Base-by-base conservation (phyloP, 179 eudicot species). In the Spinacia oleracea region DNA sequence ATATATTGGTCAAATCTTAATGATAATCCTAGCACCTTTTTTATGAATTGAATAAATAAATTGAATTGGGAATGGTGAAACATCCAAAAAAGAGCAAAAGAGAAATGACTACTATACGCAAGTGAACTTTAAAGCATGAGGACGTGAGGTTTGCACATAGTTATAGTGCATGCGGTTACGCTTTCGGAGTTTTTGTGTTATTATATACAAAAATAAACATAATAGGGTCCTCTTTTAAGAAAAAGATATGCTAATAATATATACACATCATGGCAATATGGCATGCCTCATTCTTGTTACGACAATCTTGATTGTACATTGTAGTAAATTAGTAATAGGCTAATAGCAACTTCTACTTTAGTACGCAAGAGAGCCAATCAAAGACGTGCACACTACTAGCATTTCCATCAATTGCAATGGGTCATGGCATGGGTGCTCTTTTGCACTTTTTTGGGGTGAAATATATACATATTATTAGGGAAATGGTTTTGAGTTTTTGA, bases 191-290 rank as follows among this genome's bases (percentile, higher is more conserved):
- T 9, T 1, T 23, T 29, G 11, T 42, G 9, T 43, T n/a, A 70
- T 23, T 5, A 11, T 21, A 42, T 18, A 34, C 34, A 55, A 55
- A 55, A 6, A 68, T 63, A n/a, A n/a, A n/a, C n/a, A n/a, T n/a
- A n/a, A n/a, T n/a, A n/a, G n/a, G n/a, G n/a, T n/a, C n/a, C 1
- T 32, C 40, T 63, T 23, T 12, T 4, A 20, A 58, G 18, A 63
- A 63, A 63, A 31, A 29, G 42, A 15, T 27, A 58, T 23, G 16
- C 7, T 12, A 63, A 2, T 63, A 42, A 10, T 55, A 73, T 18
- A n/a, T 67, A 11, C n/a, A 38, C 66, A 77, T 67, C 79, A 67
- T 77, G 79, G 63, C 80, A 35, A 51, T 51, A 16, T 16, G 58
- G 62, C 62, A 58, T 78, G 59, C 69, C 32, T 70, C 75, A 78